These are phyloP conservation scores for Allantophomopsis lycopodina DNA, from an alignment of 2,329 filamentous ascomycete genomes.

Conservation along the genomic window DNA sequence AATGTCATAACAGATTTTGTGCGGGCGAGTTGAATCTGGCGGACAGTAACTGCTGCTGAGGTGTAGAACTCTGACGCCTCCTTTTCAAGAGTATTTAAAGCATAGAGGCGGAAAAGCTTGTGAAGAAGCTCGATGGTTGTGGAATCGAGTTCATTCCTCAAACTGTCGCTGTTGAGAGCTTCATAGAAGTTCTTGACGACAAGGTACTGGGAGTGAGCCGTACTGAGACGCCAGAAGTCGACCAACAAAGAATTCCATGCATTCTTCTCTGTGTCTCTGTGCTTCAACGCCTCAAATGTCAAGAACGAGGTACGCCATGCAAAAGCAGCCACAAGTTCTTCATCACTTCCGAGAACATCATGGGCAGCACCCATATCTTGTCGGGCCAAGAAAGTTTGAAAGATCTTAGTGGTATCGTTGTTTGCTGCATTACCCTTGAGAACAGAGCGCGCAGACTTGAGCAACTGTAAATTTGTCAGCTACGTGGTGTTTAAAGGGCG, in stretches of 20 bases:
- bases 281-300: slow-evolving; percentile 62
- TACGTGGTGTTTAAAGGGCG: slow-evolving; percentile 1
- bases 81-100: slow-evolving; percentile 52
- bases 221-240: slow-evolving; percentile 65
- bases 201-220: slow-evolving; percentile 64
- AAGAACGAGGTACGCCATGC: slow-evolving; percentile 63
- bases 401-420: slow-evolving; percentile 57
- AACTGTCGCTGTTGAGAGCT: slow-evolving; percentile 40
- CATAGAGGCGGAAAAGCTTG: slow-evolving; percentile 53
- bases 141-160: slow-evolving; percentile 37
- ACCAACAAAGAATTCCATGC: slow-evolving; percentile 68
- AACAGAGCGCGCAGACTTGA: slow-evolving; percentile 62
- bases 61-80: slow-evolving; percentile 63
- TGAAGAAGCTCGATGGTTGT: slow-evolving; percentile 45
- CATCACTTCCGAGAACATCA: slow-evolving; percentile 57
- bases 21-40: slow-evolving; percentile 57
- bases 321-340: slow-evolving; percentile 60
- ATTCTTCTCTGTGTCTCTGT: slow-evolving; percentile 61
- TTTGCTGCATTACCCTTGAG: slow-evolving; percentile 47
- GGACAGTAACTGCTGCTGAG: slow-evolving; percentile 52
- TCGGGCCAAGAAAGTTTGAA: slow-evolving; percentile 48
- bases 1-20: slow-evolving; percentile 56
- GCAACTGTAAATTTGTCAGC: slow-evolving; percentile 27
- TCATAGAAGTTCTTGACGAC: slow-evolving; percentile 72
- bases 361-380: slow-evolving; percentile 61